These are phyloP conservation scores for Firmiana major DNA, from an alignment of 345 rosid species.

Conservation along the genomic window DNA sequence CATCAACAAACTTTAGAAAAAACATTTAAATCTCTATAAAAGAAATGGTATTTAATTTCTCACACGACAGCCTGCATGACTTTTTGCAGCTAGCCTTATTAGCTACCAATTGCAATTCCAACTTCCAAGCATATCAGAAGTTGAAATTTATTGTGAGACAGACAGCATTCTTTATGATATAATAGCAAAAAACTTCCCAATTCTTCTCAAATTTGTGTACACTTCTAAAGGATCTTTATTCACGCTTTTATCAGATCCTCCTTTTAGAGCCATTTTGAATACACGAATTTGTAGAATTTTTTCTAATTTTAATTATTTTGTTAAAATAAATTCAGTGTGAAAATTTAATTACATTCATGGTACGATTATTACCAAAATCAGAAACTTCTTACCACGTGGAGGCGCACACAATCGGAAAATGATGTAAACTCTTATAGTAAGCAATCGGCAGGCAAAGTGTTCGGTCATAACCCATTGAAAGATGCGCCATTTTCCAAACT, in stretches of 20 bases:
- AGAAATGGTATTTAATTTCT: neutral
- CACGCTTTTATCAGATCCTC: no score
- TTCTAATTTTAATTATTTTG: no score
- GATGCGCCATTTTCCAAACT: neutral
- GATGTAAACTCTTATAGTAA: neutral
- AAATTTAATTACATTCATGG: no score
- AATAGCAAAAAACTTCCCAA: slow-evolving; percentile 1
- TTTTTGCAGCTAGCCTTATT: neutral
- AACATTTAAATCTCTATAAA: neutral
- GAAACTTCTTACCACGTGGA: neutral
- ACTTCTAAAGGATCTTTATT: no score
- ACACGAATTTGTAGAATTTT: neutral
- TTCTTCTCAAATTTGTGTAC: no score
- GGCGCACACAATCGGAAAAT: neutral
- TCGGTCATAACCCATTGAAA: neutral
- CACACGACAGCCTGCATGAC: slow-evolving; percentile 1
- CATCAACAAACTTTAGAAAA: neutral
- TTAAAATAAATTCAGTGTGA: no score
- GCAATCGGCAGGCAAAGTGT: neutral
- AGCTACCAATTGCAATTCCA: neutral
- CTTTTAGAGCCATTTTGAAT: neutral
- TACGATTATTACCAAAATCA: no score
- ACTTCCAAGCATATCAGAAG: neutral
- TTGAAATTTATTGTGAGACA: neutral
- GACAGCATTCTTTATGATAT: neutral